These are phyloP conservation scores for Tolypocladium nubicola DNA, from an alignment of 2,329 filamentous ascomycete genomes.

Conservation along the genomic window DNA sequence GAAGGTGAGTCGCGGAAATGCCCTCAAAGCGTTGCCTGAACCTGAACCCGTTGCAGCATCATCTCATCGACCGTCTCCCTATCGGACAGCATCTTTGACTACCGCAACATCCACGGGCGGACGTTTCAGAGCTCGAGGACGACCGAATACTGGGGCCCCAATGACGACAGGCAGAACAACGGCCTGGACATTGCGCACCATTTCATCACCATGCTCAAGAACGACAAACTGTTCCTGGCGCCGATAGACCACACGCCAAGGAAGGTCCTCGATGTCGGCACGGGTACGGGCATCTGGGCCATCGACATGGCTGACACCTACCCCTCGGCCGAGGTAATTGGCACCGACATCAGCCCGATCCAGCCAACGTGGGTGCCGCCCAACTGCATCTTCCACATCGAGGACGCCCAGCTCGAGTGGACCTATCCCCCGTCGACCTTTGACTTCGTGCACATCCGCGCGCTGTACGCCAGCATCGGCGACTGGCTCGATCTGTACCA, in stretches of 20 bases:
- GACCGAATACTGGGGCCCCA: slow-evolving; percentile 17
- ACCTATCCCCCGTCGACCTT: slow-evolving; percentile 25
- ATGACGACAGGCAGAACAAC: slow-evolving; percentile 14
- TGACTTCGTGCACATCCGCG: slow-evolving; percentile 50
- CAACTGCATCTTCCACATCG: slow-evolving; percentile 16
- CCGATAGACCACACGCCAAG: background rate
- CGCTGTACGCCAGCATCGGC: slow-evolving; percentile 43
- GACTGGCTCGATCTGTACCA: slow-evolving; percentile 44
- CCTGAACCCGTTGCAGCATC: slow-evolving; percentile 3
- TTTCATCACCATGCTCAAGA: slow-evolving; percentile 12
- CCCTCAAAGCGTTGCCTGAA: background rate
- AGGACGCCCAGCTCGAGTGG: slow-evolving; percentile 19
- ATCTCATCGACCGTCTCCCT: slow-evolving; percentile 19
- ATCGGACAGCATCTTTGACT: slow-evolving; percentile 20
- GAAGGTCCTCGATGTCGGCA: slow-evolving; percentile 36
- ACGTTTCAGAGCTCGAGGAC: slow-evolving; percentile 18
- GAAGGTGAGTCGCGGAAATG: background rate
- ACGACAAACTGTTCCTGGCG: slow-evolving; percentile 6
- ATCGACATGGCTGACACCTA: slow-evolving; percentile 39
- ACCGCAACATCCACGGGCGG: slow-evolving; percentile 19
- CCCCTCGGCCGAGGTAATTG: slow-evolving; percentile 31
- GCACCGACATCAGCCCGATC: slow-evolving; percentile 46
- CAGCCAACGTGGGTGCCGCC: slow-evolving; percentile 38
- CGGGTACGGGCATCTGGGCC: slow-evolving; percentile 47
- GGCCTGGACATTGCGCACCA: slow-evolving; percentile 15